Percentiles rank a stretch among this genome's conserved stretches.
phyloP scores from a whole-genome alignment of 306 rosid genomes.

The Rosa persica region DNA sequence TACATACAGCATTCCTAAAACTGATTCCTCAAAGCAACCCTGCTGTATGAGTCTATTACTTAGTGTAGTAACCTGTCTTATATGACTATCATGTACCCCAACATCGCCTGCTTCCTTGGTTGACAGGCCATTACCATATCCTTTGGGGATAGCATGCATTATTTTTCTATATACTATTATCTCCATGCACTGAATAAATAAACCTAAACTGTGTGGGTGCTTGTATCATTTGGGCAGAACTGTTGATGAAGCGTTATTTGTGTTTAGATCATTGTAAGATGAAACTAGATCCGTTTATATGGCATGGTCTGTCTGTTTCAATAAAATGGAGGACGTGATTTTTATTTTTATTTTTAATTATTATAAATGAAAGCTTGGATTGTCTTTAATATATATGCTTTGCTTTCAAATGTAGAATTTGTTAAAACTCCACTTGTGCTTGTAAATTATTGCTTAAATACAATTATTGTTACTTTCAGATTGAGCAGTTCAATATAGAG shows the following conservation, averaged over 20 bases:
- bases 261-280: neutral
- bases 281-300: neutral
- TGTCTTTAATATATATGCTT: neutral
- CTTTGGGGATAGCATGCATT: neutral
- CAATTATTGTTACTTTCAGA: slow-evolving; percentile 45
- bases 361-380: neutral
- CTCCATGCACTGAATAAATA: neutral
- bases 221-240: neutral
- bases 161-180: neutral
- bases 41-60: neutral
- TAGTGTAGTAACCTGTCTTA: neutral
- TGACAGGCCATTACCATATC: neutral
- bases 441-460: slow-evolving; percentile 15
- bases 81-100: no score
- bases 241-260: neutral
- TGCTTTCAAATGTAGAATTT: neutral
- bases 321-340: no score
- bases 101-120: neutral
- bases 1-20: neutral
- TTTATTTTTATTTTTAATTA: no score
- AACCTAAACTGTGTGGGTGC: neutral
- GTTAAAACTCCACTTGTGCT: neutral
- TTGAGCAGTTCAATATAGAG: slow-evolving; percentile 65
- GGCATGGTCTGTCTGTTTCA: neutral
- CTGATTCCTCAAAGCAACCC: neutral